Base-by-base conservation (phyloP, 2,329 filamentous ascomycete species). In the Penicillium glabrum region DNA sequence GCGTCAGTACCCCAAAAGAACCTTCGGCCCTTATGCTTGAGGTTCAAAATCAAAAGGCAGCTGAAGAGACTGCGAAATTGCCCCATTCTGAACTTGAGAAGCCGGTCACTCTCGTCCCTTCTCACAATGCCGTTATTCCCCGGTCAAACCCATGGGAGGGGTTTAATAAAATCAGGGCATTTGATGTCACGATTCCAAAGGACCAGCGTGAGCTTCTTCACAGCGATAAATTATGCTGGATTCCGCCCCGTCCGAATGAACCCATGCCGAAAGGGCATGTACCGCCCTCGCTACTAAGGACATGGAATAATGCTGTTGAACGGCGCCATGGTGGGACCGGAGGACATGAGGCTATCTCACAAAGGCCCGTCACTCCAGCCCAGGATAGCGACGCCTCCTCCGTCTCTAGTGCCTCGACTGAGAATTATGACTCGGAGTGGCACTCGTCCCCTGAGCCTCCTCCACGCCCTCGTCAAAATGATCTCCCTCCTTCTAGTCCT, bases 371-470 rank as follows among this genome's bases (percentile, higher is more conserved):
- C 16, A 66, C 56, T 24, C 53, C 62, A 26, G 59, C 45, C 14
- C 58, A 66, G 41, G 56, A 58, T 13, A 57, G 56, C 7, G 56
- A 59, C 35, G 50, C 61, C n/a, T 61, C 62, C 11, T 64, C 66
- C 51, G 51, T 37, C 23, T 23, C 46, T n/a, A 48, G 46, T 48
- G 19, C 14, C 29, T 23, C 27, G 35, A 33, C 46, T 29, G 43
- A 56, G 8, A 24, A 39, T 39, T 39, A 39, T 39, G n/a, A 21
- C 8, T 14, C 14, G 13, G n/a, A 56, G 9, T 71, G 69, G 68
- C 50, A 53, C 29, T 14, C 21, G 26, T 68, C 63, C 23, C 60
- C 64, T 23, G 46, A 48, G 21, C 29, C 26, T 14, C n/a, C 37
- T 13, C 26, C 35, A 13, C 33, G 16, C 14, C 8, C 16, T 29